A percentile compares a stretch with the other conserved stretches of the same genome.
Conservation (phyloP, 2,329 filamentous ascomycete genomes). For the Monosporascus sp. region DNA sequence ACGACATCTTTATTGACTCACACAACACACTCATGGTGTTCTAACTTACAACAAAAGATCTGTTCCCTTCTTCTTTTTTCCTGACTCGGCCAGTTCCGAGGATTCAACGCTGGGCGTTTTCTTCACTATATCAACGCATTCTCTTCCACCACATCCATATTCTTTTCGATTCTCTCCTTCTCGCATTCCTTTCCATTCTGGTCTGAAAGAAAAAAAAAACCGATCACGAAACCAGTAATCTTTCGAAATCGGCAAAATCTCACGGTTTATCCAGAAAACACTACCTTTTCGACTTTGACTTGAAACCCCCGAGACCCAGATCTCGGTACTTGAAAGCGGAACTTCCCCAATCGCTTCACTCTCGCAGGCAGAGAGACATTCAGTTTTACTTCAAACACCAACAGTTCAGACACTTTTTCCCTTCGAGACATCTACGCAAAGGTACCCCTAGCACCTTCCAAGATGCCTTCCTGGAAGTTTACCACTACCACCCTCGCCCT, state of each 20-base stretch:
- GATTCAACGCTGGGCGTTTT: not conserved
- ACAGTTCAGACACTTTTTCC: not conserved
- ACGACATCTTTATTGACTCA: not conserved
- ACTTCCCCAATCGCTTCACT: not conserved
- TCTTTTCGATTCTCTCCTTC: not conserved
- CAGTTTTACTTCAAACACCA: slow-evolving; percentile 3
- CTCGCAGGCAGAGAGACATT: not conserved
- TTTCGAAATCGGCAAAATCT: not conserved
- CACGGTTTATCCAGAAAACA: not conserved
- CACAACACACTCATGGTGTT: not conserved
- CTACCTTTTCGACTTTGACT: not conserved
- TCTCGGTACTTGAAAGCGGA: not conserved
- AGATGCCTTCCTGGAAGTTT: slow-evolving; percentile 13
- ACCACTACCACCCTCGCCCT: slow-evolving; percentile 16
- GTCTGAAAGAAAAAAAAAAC: not conserved
- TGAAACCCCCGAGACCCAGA: not conserved
- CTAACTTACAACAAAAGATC: not conserved
- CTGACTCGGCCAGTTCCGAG: not conserved
- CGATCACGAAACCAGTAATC: not conserved
- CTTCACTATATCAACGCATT: not conserved
- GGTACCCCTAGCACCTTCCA: not conserved
- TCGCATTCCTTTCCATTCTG: not conserved
- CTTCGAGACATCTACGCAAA: not conserved
- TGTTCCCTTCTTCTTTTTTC: not conserved
- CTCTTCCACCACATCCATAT: not conserved